A percentile compares a stretch with the other conserved stretches of the same genome.
phyloP scores from a whole-genome alignment of 1,284 basidiomycete genomes.

The Rhodofomes roseus region DNA sequence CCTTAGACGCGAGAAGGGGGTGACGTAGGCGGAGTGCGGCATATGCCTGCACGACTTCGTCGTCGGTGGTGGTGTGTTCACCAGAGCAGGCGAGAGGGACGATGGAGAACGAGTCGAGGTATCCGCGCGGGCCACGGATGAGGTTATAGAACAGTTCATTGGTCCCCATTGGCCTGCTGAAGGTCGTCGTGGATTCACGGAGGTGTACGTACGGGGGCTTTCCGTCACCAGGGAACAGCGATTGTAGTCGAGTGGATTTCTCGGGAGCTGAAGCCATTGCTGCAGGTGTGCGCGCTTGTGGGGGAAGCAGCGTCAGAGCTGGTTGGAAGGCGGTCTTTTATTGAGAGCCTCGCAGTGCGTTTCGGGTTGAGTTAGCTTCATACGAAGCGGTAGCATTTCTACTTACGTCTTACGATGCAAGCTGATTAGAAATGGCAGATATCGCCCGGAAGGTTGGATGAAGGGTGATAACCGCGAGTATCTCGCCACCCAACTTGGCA shows the following conservation, averaged over 20 bases:
- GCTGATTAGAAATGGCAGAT: no score
- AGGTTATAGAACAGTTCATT: not conserved
- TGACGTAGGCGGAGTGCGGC: constrained; percentile 4
- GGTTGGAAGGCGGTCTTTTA: not conserved
- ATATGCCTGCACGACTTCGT: not conserved
- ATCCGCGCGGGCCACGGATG: not conserved
- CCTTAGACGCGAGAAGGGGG: constrained; percentile 1
- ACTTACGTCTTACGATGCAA: no score
- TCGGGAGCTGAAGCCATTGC: not conserved
- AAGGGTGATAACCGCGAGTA: no score
- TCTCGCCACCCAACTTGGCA: no score
- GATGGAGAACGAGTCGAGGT: not conserved
- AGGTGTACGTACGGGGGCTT: not conserved
- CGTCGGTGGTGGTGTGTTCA: not conserved
- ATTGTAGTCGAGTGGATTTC: not conserved
- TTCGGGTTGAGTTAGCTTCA: no score
- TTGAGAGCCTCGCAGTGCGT: no score
- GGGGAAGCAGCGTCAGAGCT: not conserved
- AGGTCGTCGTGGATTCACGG: not conserved
- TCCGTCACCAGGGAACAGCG: not conserved
- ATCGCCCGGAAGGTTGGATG: no score
- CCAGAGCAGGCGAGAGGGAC: not conserved
- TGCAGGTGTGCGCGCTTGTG: not conserved
- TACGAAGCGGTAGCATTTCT: no score
- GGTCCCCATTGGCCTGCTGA: not conserved